Evolutionary conservation across 441 rosid genomes (phyloP).

Genomic region (Eruca vesicaria): DNA sequence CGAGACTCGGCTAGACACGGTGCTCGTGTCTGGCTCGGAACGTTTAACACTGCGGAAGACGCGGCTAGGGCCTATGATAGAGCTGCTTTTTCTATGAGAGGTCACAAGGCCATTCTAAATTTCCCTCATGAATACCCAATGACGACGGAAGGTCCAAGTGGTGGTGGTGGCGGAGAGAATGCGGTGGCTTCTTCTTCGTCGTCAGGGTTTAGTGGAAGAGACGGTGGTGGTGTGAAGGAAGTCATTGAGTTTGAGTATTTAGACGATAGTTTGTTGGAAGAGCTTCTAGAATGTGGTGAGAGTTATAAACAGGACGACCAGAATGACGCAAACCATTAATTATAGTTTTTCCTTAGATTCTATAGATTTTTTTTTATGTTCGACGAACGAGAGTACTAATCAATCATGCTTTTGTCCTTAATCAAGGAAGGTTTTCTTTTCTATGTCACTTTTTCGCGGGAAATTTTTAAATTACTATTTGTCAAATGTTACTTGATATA

Average conservation of each 20-base stretch:
- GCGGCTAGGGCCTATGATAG: constrained; percentile 79
- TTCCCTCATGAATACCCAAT: constrained; percentile 67
- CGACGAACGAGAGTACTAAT: background rate
- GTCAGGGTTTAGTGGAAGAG: constrained; percentile 15
- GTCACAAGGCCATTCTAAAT: constrained; percentile 71
- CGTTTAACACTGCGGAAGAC: constrained; percentile 26
- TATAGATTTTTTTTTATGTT: background rate
- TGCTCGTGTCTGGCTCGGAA: constrained; percentile 72
- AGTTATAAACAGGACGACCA: constrained; percentile 18
- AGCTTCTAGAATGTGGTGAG: constrained; percentile 51
- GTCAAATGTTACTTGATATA: background rate
- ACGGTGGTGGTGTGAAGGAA: constrained; percentile 29
- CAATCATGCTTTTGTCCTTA: background rate
- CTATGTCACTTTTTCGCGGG: background rate
- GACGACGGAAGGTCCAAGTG: constrained; percentile 6
- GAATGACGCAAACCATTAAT: constrained; percentile 9
- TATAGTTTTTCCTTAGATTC: background rate
- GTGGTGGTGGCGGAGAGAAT: background rate
- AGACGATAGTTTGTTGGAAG: constrained; percentile 67
- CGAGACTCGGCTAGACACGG: constrained; percentile 77
- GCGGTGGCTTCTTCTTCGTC: constrained; percentile 24
- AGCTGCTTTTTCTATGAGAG: constrained; percentile 71
- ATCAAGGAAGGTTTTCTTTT: background rate
- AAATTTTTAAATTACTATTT: background rate
- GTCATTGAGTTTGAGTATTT: constrained; percentile 75